These are phyloP conservation scores for Lophiostoma macrostomum DNA, from an alignment of 495 filamentous ascomycete species.

Conservation along the genomic window DNA sequence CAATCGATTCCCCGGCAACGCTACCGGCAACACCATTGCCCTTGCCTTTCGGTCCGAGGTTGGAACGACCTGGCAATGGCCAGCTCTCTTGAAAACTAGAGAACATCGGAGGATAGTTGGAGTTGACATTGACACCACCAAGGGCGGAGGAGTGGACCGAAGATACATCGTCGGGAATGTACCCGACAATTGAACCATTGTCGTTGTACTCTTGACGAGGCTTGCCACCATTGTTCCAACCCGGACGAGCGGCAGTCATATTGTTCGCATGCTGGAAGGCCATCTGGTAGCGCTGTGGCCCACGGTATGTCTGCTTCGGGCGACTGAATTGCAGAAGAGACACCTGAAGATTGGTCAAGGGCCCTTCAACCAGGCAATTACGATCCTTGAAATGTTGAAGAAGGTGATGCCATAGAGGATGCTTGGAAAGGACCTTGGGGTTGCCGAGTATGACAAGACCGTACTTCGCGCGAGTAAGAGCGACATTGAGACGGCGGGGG, in stretches of 20 bases:
- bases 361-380: constrained; percentile 93
- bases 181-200: constrained; percentile 81
- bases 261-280: constrained; percentile 67
- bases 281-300: constrained; percentile 85
- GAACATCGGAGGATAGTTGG: constrained; percentile 93
- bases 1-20: constrained; percentile 84
- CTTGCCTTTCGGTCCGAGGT: constrained; percentile 42
- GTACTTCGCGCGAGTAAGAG: constrained; percentile 93
- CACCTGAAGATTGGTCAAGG: constrained; percentile 91
- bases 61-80: constrained; percentile 64
- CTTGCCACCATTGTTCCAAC: constrained; percentile 52
- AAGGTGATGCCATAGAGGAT: constrained; percentile 96
- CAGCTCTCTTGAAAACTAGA: constrained; percentile 86
- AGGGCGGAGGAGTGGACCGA: constrained; percentile 91
- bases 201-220: constrained; percentile 70
- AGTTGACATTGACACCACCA: constrained; percentile 73
- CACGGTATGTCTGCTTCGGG: constrained; percentile 88
- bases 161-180: constrained; percentile 96
- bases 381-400: constrained; percentile 96
- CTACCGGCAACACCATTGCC: constrained; percentile 66
- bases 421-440: constrained; percentile 95
- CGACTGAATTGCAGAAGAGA: constrained; percentile 93
- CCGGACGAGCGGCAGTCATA: constrained; percentile 50
- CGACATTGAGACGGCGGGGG: constrained; percentile 97
- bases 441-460: constrained; percentile 96